These are phyloP conservation scores for Pythium biforme DNA, from an alignment of 352 stramenopile genomes.

Conservation along the genomic window DNA sequence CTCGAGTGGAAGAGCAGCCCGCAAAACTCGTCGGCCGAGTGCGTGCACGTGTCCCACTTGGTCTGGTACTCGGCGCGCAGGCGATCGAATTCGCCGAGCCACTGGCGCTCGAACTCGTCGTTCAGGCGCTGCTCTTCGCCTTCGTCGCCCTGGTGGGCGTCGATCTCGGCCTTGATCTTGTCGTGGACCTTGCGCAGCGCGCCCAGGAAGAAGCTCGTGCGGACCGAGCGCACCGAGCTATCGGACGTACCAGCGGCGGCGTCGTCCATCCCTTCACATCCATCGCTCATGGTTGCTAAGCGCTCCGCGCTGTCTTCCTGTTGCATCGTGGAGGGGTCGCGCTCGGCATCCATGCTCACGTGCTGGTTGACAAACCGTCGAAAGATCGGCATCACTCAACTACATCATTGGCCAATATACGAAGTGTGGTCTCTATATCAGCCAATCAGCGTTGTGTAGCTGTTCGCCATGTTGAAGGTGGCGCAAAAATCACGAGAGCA, in stretches of 20 bases:
- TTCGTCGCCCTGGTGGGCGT: constrained; percentile 37
- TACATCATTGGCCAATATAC: too few relatives aligned
- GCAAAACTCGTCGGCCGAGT: constrained; percentile 68
- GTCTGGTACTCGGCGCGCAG: constrained; percentile 42
- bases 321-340: too few relatives aligned
- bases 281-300: not conserved
- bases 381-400: too few relatives aligned
- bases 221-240: constrained; percentile 25
- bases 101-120: constrained; percentile 50
- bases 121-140: constrained; percentile 41
- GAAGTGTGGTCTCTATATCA: not conserved
- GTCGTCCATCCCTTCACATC: not conserved
- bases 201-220: constrained; percentile 39
- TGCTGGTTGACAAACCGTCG: too few relatives aligned
- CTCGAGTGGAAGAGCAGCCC: constrained; percentile 54
- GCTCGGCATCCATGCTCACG: too few relatives aligned
- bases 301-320: not conserved
- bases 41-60: constrained; percentile 69
- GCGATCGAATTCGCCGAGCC: constrained; percentile 56
- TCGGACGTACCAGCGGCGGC: not conserved
- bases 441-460: not conserved
- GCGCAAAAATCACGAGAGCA: not conserved
- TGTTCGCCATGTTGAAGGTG: not conserved
- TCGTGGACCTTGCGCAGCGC: constrained; percentile 57
- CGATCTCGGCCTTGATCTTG: constrained; percentile 55